Base-by-base conservation (phyloP, 371 early-diverging fungal species). In the Rhizopus microsporus region DNA sequence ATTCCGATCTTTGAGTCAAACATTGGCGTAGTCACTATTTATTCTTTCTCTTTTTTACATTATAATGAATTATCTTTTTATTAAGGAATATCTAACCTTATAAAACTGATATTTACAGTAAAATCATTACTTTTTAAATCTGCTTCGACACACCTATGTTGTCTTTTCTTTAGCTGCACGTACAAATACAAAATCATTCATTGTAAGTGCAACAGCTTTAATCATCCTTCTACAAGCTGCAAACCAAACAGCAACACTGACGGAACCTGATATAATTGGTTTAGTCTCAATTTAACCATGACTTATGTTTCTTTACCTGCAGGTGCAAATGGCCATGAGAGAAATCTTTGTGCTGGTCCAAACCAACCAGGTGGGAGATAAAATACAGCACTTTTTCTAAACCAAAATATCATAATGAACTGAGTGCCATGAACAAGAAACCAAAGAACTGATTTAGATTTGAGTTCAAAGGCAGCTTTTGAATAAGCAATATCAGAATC, bases 281-380 rank as follows among this genome's bases (percentile, higher is more conserved):
- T 31, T 17, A 51, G 16, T 43, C n/a, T 34, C 32, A 35, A 29
- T 29, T 15, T 15, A 8, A 16, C 32, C 10, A 29, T 34, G 7
- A 43, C 10, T 38, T 40, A 10, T 29, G 12, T 3, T 8, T 38
- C 15, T 12, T 44, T 74, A 88, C 90, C 93, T 54, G 67, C 63
- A 42, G 94, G 94, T 15, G 94, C 90, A 57, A 90, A 84, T 1
- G 96, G 96, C 54, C 91, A 65, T 39, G 88, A 76, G 33, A 93
- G 68, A 51, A 89, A 62, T 55, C 78, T 76, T 35, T 87, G 76
- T 13, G 88, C 81, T 33, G 94, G 93, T 8, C 93, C 92, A 63
- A 93, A 88, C 93, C 94, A 94, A 35, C 86, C 87, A 4, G 69
- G 56, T 13, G 95, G 95, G 8, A 93, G 66, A 62, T 87, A 93